A percentile compares a stretch with the other conserved stretches of the same genome.
Evolutionary conservation across 441 rosid genomes (phyloP).

Genomic region (Aquilaria agallochum): DNA sequence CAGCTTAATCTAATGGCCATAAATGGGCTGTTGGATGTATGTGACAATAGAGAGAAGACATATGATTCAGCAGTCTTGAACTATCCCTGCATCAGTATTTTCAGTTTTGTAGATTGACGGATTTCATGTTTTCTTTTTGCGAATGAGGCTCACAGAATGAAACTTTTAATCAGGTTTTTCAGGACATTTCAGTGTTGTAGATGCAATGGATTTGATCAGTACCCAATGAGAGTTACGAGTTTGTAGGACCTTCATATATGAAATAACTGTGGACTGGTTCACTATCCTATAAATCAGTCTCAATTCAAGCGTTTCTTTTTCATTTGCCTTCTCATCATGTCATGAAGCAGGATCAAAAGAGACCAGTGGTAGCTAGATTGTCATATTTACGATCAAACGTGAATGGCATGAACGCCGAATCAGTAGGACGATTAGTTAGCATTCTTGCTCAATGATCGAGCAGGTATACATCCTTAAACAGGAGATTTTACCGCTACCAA

Average conservation of each 20-base stretch:
- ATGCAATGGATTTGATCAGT: conserved; percentile 11
- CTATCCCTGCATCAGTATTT: conserved; percentile 21
- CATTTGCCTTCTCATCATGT: background rate
- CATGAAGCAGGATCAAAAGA: no score
- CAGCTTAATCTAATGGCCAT: conserved; percentile 31
- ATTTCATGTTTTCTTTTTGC: conserved; percentile 2
- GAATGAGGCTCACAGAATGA: conserved; percentile 5
- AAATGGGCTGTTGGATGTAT: conserved; percentile 1
- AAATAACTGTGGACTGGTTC: conserved; percentile 24
- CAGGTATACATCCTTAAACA: no score
- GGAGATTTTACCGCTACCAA: conserved; percentile 31
- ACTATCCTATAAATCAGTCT: background rate
- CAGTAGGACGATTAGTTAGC: no score
- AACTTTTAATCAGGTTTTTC: background rate
- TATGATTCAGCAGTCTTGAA: conserved; percentile 12
- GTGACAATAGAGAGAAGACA: conserved; percentile 4
- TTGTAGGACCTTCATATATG: conserved; percentile 16
- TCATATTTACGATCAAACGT: no score
- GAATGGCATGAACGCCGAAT: no score
- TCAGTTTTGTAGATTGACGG: conserved; percentile 28
- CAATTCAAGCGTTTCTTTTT: background rate
- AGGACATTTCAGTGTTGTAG: conserved; percentile 23
- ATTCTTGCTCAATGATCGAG: no score
- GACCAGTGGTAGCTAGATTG: no score
- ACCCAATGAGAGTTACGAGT: conserved; percentile 16